A percentile compares a stretch with the other conserved stretches of the same genome.
Conservation (phyloP, 2,329 filamentous ascomycete species). For the Aspergillus arachidicola region DNA sequence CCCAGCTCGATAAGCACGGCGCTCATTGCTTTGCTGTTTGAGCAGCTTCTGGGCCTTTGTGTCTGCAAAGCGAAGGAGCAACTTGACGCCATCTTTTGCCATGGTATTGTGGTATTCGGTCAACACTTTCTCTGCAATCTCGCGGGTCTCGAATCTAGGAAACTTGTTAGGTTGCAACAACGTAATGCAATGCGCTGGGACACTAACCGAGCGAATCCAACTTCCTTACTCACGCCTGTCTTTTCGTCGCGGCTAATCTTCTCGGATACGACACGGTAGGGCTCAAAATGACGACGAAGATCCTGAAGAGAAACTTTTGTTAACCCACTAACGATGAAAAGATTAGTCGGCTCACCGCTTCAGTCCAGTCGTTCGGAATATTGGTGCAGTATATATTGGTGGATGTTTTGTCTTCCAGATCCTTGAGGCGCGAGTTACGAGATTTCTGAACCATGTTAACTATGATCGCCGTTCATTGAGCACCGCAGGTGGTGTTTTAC, state of each 20-base stretch:
- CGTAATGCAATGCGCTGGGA: constrained; percentile 7
- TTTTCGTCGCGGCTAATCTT: constrained; percentile 91
- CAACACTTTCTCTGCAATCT: constrained; percentile 89
- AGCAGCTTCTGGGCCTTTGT: constrained; percentile 95
- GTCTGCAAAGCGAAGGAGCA: constrained; percentile 95
- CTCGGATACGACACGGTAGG: constrained; percentile 76
- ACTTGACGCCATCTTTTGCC: constrained; percentile 76
- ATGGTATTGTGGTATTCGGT: constrained; percentile 79
- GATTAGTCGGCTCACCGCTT: constrained; percentile 64
- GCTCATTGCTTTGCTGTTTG: constrained; percentile 93
- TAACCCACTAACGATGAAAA: not conserved
- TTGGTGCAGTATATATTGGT: constrained; percentile 99
- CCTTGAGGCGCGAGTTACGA: constrained; percentile 97
- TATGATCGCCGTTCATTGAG: not conserved
- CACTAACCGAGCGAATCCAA: constrained; percentile 88
- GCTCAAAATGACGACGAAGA: constrained; percentile 66
- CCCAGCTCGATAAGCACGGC: constrained; percentile 91
- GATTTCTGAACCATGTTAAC: constrained; percentile 70
- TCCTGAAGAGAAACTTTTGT: constrained; percentile 47
- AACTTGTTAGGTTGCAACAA: constrained; percentile 12
- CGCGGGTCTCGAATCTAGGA: constrained; percentile 80
- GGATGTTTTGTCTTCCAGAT: constrained; percentile 83
- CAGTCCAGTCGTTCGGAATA: constrained; percentile 86
- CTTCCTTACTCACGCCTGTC: constrained; percentile 85
- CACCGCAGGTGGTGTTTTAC: constrained; percentile 48